Evolutionary conservation across 2,329 filamentous ascomycete species (phyloP).

Genomic region (Capronia epimyces): DNA sequence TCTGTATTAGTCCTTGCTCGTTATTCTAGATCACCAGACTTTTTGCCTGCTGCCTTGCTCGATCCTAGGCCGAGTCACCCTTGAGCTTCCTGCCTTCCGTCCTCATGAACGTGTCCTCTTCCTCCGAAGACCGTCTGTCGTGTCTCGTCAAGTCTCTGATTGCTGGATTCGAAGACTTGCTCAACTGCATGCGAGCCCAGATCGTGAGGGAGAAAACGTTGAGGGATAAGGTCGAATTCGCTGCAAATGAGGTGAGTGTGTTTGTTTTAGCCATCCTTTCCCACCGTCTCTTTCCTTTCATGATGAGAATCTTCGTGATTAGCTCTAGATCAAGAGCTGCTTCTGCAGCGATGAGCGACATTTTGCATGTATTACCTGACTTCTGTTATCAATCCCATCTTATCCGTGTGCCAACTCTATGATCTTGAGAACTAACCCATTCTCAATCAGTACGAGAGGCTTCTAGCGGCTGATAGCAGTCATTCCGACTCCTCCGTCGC

Average conservation of each 20-base stretch:
- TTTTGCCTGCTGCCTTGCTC: slow-evolving; percentile 4
- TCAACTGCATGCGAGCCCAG: slow-evolving; percentile 8
- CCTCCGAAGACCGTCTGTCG: slow-evolving; percentile 8
- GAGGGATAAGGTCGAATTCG: slow-evolving; percentile 17
- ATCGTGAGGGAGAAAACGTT: slow-evolving; percentile 15
- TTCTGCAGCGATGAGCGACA: slow-evolving; percentile 58
- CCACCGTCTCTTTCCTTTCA: background rate
- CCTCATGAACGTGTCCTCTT: slow-evolving; percentile 12
- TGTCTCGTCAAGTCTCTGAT: slow-evolving; percentile 15
- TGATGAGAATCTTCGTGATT: slow-evolving; percentile 50
- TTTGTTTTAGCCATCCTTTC: background rate
- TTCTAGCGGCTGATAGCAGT: slow-evolving; percentile 30
- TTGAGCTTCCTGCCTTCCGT: background rate
- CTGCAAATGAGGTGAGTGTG: slow-evolving; percentile 24
- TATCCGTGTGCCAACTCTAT: background rate
- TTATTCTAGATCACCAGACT: background rate
- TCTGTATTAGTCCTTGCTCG: background rate
- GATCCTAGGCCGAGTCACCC: background rate
- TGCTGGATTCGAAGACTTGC: slow-evolving; percentile 16
- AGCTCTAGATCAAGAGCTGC: slow-evolving; percentile 81
- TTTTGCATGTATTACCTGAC: slow-evolving; percentile 50
- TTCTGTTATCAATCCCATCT: slow-evolving; percentile 30
- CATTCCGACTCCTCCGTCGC: slow-evolving; percentile 11
- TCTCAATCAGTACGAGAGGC: slow-evolving; percentile 33
- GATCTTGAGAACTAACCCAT: slow-evolving; percentile 29